These are phyloP conservation scores for Aeschynomene evenia DNA, from an alignment of 306 rosid genomes.

Conservation along the genomic window DNA sequence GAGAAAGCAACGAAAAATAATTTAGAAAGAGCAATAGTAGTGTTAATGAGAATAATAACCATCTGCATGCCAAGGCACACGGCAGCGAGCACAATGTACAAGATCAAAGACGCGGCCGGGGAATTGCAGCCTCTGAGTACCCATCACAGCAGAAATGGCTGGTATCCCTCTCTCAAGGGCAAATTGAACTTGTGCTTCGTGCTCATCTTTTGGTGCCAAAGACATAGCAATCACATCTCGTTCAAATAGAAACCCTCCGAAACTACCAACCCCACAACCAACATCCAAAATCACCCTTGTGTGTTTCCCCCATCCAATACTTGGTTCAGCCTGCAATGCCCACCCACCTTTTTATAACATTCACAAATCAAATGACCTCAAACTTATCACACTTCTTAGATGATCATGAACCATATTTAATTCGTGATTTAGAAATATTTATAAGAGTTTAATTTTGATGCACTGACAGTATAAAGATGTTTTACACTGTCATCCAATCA, in stretches of 20 bases:
- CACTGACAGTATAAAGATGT: too few relatives aligned
- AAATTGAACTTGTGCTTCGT: conserved; percentile 92
- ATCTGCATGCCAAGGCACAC: conserved; percentile 90
- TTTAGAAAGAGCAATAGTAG: too few relatives aligned
- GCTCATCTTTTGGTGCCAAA: conserved; percentile 96
- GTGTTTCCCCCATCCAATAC: conserved; percentile 71
- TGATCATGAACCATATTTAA: too few relatives aligned
- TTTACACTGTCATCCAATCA: too few relatives aligned
- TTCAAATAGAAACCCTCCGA: conserved; percentile 87
- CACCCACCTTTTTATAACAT: too few relatives aligned
- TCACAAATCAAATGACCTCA: too few relatives aligned
- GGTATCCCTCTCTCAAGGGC: conserved; percentile 96
- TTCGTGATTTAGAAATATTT: too few relatives aligned
- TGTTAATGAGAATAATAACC: conserved; percentile 41
- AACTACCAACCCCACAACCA: conserved; percentile 95
- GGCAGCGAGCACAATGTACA: conserved; percentile 81
- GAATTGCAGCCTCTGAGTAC: conserved; percentile 82
- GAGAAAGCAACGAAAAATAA: too few relatives aligned
- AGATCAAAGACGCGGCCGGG: conserved; percentile 76
- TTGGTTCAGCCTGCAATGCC: conserved; percentile 71
- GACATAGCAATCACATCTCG: conserved; percentile 87
- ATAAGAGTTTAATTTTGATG: too few relatives aligned
- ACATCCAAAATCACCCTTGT: conserved; percentile 83
- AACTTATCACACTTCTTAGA: too few relatives aligned
- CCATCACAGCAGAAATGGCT: conserved; percentile 95